Evolutionary conservation across 345 rosid species (phyloP).

Genomic region (Eucalyptus tenuipes): DNA sequence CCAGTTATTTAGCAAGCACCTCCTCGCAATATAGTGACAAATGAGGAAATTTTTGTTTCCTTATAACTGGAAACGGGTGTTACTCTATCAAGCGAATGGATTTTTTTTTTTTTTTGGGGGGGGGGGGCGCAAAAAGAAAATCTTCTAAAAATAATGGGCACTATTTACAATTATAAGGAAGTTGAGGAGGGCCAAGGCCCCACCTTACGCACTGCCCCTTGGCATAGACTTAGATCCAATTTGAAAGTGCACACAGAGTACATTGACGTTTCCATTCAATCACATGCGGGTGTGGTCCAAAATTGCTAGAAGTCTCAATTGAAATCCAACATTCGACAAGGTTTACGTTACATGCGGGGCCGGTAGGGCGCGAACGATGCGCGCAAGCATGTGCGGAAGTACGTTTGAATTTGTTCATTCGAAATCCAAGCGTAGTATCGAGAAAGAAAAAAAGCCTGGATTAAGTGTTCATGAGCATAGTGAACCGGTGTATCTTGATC

Average conservation of each 20-base stretch:
- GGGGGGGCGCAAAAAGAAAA: background rate
- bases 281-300: background rate
- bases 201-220: background rate
- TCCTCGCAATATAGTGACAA: background rate
- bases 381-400: background rate
- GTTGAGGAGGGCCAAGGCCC: background rate
- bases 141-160: background rate
- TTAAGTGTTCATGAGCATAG: background rate
- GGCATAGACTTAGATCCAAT: background rate
- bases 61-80: background rate
- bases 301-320: background rate
- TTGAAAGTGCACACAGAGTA: background rate
- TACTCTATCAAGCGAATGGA: too few species aligned
- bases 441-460: background rate
- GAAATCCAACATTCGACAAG: background rate
- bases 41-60: background rate
- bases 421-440: background rate
- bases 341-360: background rate
- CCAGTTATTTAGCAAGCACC: background rate
- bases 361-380: background rate
- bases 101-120: too few species aligned
- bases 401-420: background rate
- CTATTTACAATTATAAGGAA: background rate
- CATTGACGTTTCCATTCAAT: background rate
- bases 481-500: too few species aligned